Evolutionary conservation across 768 basidiomycete species (phyloP).

Genomic region (Psilocybe subaeruginosa): DNA sequence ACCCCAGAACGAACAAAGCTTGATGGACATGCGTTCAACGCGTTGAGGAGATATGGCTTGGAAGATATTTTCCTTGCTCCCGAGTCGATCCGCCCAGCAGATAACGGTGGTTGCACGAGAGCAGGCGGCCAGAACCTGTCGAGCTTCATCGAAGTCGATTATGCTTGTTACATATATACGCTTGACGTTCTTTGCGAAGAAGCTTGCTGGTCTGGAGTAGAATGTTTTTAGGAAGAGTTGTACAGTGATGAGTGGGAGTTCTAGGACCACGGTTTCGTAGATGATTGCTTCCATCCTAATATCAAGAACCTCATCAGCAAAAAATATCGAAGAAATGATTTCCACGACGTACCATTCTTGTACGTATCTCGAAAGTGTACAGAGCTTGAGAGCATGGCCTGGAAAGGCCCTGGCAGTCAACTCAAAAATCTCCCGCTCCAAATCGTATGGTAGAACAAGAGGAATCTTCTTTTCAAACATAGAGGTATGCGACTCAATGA

Average conservation of each 20-base stretch:
- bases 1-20: slow-evolving; percentile 22
- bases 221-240: slow-evolving; percentile 32
- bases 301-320: not conserved
- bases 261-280: slow-evolving; percentile 33
- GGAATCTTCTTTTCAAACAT: not conserved
- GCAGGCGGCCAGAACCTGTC: slow-evolving; percentile 27
- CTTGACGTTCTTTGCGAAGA: slow-evolving; percentile 32
- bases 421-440: slow-evolving; percentile 38
- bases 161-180: slow-evolving; percentile 28
- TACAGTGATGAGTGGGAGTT: slow-evolving; percentile 17
- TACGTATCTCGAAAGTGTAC: slow-evolving; percentile 26
- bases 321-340: not conserved
- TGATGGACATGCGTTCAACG: slow-evolving; percentile 26
- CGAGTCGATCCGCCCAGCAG: slow-evolving; percentile 28
- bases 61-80: slow-evolving; percentile 5
- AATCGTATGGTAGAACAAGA: slow-evolving; percentile 32
- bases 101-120: slow-evolving; percentile 24
- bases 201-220: slow-evolving; percentile 25
- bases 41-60: slow-evolving; percentile 8
- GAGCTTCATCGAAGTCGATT: slow-evolving; percentile 21
- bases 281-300: slow-evolving; percentile 35
- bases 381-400: slow-evolving; percentile 26
- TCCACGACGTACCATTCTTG: slow-evolving; percentile 25
- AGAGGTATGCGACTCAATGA: not conserved
- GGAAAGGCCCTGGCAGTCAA: slow-evolving; percentile 28